Evolutionary conservation across 1,139 yeast genomes (phyloP).

Genomic region (Candida sanyaensis): DNA sequence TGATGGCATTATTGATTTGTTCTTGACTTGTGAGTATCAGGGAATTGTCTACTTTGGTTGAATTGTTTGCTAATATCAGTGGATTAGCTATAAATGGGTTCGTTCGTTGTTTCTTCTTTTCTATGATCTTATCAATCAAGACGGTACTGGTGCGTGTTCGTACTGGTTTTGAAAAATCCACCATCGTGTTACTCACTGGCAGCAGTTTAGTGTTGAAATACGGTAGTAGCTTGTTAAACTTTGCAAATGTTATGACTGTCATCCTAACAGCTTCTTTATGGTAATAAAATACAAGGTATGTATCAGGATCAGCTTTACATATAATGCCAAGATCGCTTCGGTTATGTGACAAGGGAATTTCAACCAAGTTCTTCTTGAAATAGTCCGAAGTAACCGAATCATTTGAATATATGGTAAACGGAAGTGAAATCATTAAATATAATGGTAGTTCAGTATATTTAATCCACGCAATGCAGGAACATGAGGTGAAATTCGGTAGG

Average conservation of each 20-base stretch:
- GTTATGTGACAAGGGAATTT: slow-evolving; percentile 10
- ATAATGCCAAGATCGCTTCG: slow-evolving; percentile 20
- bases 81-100: slow-evolving; percentile 18
- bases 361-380: slow-evolving; percentile 24
- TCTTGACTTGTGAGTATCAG: slow-evolving; percentile 29
- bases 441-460: slow-evolving; percentile 30
- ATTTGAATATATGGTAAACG: slow-evolving; percentile 30
- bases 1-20: slow-evolving; percentile 36
- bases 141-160: slow-evolving; percentile 17
- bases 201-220: background rate
- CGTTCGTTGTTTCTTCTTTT: slow-evolving; percentile 23
- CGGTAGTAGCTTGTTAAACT: slow-evolving; percentile 3
- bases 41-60: slow-evolving; percentile 5
- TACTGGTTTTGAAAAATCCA: slow-evolving; percentile 5
- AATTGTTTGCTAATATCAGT: background rate
- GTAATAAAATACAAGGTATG: slow-evolving; percentile 23
- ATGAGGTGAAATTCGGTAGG: slow-evolving; percentile 11
- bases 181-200: slow-evolving; percentile 4
- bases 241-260: slow-evolving; percentile 19
- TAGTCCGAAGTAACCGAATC: slow-evolving; percentile 22
- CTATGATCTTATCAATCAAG: slow-evolving; percentile 40
- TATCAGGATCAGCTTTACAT: slow-evolving; percentile 14
- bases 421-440: slow-evolving; percentile 25
- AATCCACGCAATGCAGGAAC: slow-evolving; percentile 13
- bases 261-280: slow-evolving; percentile 16